Evolutionary conservation across 768 basidiomycete species (phyloP).

Genomic region (Pleurotus sapidus): DNA sequence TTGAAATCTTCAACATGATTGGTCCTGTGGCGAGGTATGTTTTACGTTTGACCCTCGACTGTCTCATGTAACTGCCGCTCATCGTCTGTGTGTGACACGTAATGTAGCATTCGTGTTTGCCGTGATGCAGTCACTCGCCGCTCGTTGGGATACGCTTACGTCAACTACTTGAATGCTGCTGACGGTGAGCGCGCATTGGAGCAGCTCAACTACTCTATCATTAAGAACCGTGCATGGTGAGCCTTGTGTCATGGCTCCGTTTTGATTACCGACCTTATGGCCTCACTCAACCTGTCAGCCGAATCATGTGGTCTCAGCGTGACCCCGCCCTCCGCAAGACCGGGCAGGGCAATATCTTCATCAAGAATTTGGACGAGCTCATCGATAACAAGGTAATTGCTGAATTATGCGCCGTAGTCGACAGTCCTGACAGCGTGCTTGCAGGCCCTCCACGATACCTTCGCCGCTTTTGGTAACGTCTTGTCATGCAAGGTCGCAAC

Average conservation of each 20-base stretch:
- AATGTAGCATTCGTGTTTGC: constrained; percentile 91
- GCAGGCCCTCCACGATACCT: constrained; percentile 98
- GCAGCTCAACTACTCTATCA: constrained; percentile 98
- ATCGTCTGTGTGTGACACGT: constrained; percentile 9
- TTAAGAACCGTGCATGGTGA: constrained; percentile 96
- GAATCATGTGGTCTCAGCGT: constrained; percentile 99
- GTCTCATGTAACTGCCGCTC: constrained; percentile 1
- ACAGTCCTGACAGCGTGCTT: constrained; percentile 2
- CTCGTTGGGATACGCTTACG: constrained; percentile 98
- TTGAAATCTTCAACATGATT: constrained; percentile 99
- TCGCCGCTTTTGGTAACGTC: constrained; percentile 98
- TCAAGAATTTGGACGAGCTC: constrained; percentile 96
- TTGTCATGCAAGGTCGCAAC: constrained; percentile 99
- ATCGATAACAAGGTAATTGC: constrained; percentile 91
- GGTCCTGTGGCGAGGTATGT: constrained; percentile 95
- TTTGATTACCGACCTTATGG: constrained; percentile 11
- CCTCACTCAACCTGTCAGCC: constrained; percentile 42
- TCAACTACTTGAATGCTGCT: constrained; percentile 94
- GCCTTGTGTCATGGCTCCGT: constrained; percentile 18
- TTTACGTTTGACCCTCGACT: neutral
- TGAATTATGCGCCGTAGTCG: neutral
- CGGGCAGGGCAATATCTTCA: constrained; percentile 99
- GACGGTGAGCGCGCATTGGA: constrained; percentile 99
- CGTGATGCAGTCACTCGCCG: constrained; percentile 99
- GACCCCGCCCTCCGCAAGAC: constrained; percentile 99